These are phyloP conservation scores for Omphalotus guepiniiformis DNA, from an alignment of 768 basidiomycete species.

Conservation along the genomic window DNA sequence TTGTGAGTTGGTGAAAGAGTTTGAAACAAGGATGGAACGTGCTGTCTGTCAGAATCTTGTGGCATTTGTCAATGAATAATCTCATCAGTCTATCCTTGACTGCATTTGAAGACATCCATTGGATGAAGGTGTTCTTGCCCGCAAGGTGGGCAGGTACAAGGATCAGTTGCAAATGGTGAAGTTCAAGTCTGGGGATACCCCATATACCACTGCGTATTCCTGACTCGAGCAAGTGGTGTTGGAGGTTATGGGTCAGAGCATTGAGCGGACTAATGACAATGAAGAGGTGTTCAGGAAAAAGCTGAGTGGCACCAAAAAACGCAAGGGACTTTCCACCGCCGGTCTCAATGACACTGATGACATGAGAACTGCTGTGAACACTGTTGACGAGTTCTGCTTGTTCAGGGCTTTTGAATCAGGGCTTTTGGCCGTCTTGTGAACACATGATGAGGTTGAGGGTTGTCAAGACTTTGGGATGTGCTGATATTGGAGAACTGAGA, in stretches of 20 bases:
- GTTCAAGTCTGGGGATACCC: not conserved
- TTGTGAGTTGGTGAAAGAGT: not conserved
- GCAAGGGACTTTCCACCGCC: slow-evolving; percentile 1
- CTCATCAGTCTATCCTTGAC: not conserved
- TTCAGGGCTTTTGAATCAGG: not conserved
- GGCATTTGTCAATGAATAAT: not conserved
- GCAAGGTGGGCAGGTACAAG: slow-evolving; percentile 2
- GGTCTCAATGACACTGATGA: not conserved
- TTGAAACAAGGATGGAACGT: not conserved
- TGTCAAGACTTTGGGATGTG: too few species aligned
- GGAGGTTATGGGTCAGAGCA: not conserved
- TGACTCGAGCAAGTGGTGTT: not conserved
- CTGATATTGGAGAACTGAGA: not conserved
- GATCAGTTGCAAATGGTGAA: not conserved
- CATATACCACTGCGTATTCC: not conserved
- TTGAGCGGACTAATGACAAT: not conserved
- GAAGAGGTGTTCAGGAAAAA: not conserved
- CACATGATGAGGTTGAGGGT: not conserved
- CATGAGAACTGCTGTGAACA: slow-evolving; percentile 1
- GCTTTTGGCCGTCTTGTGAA: not conserved
- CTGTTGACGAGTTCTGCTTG: slow-evolving; percentile 8
- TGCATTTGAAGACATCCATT: not conserved
- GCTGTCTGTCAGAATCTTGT: not conserved
- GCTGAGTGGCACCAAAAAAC: slow-evolving; percentile 2
- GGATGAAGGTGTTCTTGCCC: not conserved